A percentile compares a stretch with the other conserved stretches of the same genome.
These are phyloP conservation scores for Aegilops sharonensis DNA, from an alignment of 176 grass and related monocot species.

Conservation along the genomic window DNA sequence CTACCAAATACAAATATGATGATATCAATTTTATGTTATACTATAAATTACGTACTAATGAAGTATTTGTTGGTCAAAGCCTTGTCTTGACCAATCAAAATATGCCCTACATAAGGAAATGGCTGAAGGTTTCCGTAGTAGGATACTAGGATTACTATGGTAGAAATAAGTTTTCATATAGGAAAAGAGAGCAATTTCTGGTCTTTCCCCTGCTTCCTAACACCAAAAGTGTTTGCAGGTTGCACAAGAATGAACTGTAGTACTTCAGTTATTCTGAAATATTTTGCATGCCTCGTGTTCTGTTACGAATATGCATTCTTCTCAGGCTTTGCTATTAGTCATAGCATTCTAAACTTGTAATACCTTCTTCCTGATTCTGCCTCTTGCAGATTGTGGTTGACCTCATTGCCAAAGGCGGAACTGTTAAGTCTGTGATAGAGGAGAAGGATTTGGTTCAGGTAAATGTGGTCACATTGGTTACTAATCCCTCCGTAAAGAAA, in stretches of 20 bases:
- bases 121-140: background rate
- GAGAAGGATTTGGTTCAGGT: slow-evolving; percentile 98
- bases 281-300: background rate
- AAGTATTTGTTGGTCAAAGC: background rate
- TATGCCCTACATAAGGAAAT: background rate
- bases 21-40: background rate
- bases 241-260: background rate
- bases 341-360: background rate
- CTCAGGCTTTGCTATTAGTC: background rate
- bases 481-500: background rate
- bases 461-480: slow-evolving; percentile 4
- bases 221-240: background rate
- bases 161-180: background rate
- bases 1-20: background rate
- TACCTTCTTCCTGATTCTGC: slow-evolving; percentile 4
- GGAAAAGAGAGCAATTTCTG: background rate
- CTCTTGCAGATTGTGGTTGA: slow-evolving; percentile 68
- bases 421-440: slow-evolving; percentile 75
- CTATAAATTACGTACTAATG: background rate
- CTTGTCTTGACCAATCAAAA: background rate
- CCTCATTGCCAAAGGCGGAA: slow-evolving; percentile 78
- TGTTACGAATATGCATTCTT: background rate
- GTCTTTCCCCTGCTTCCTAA: background rate
- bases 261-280: background rate
- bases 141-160: background rate